A percentile compares a stretch with the other conserved stretches of the same genome.
Evolutionary conservation across 176 grass and related monocot genomes (phyloP).

Genomic region (Aegilops speltoides): DNA sequence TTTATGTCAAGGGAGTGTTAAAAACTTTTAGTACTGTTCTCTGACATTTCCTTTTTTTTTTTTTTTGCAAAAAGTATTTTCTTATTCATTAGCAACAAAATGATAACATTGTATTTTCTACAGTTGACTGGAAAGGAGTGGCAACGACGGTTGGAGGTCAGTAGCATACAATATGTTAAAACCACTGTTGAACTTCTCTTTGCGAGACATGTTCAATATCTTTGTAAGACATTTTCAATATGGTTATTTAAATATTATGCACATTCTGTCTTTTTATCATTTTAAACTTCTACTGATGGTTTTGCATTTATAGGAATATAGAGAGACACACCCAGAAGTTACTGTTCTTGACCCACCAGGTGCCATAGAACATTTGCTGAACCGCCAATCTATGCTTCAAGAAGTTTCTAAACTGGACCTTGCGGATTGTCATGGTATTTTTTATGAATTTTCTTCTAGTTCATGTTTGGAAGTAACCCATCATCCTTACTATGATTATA

Average conservation of each 20-base stretch:
- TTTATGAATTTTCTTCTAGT: slow-evolving; percentile 19
- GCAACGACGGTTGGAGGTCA: slow-evolving; percentile 83
- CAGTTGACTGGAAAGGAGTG: slow-evolving; percentile 86
- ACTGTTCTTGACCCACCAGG: slow-evolving; percentile 93
- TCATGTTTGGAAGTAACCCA: slow-evolving; percentile 6
- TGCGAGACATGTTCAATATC: neutral
- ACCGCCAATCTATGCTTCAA: slow-evolving; percentile 96
- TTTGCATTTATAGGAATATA: slow-evolving; percentile 62
- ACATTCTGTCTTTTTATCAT: slow-evolving; percentile 1
- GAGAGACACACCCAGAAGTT: slow-evolving; percentile 85
- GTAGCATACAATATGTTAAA: slow-evolving; percentile 37
- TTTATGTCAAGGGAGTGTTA: neutral
- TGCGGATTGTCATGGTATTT: slow-evolving; percentile 79
- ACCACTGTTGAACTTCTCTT: slow-evolving; percentile 34
- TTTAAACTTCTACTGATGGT: neutral
- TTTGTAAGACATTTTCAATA: neutral
- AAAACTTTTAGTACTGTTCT: neutral
- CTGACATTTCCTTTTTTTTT: neutral
- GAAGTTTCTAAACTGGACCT: slow-evolving; percentile 87
- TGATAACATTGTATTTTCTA: slow-evolving; percentile 6
- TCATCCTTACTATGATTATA: neutral
- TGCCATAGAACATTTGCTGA: slow-evolving; percentile 83
- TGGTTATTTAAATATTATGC: neutral
- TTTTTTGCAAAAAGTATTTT: neutral
- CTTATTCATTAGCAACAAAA: slow-evolving; percentile 6